These are phyloP conservation scores for Saccharata proteae DNA, from an alignment of 2,329 filamentous ascomycete species.

Conservation along the genomic window DNA sequence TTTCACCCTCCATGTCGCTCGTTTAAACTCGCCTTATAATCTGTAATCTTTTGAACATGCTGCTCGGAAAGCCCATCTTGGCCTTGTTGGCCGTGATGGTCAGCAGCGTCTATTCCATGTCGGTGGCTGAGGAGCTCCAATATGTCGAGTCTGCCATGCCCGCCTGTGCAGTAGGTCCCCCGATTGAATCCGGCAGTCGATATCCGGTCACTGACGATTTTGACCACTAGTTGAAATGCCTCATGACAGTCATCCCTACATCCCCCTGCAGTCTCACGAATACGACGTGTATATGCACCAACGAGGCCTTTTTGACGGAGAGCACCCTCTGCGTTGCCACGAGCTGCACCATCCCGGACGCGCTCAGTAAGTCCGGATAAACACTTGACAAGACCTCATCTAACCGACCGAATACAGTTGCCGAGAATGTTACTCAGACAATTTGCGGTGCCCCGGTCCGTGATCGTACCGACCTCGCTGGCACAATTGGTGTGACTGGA, in stretches of 20 bases:
- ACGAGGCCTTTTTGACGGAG: slow-evolving; percentile 19
- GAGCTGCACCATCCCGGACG: slow-evolving; percentile 25
- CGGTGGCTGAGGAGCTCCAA: slow-evolving; percentile 1
- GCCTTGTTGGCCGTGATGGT: slow-evolving; percentile 4
- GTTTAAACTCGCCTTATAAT: background rate
- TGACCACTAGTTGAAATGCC: slow-evolving; percentile 13
- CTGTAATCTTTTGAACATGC: slow-evolving; percentile 3
- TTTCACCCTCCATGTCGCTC: slow-evolving; percentile 1
- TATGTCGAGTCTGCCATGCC: slow-evolving; percentile 3
- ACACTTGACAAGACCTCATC: background rate
- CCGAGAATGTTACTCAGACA: slow-evolving; percentile 25
- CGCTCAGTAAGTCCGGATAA: slow-evolving; percentile 12
- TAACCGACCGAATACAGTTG: slow-evolving; percentile 14
- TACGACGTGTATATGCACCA: slow-evolving; percentile 28
- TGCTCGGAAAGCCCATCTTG: slow-evolving; percentile 7
- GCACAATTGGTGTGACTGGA: slow-evolving; percentile 18
- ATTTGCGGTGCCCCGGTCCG: slow-evolving; percentile 25
- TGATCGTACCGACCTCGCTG: slow-evolving; percentile 19
- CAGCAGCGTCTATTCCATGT: slow-evolving; percentile 1
- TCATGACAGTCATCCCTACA: slow-evolving; percentile 15
- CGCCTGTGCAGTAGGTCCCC: slow-evolving; percentile 3
- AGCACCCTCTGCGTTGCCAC: slow-evolving; percentile 23
- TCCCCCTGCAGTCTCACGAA: slow-evolving; percentile 27
- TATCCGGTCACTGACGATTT: background rate
- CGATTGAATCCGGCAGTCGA: background rate